phyloP scores from a whole-genome alignment of 2,329 filamentous ascomycete species.

The Calonectria leucothoes region DNA sequence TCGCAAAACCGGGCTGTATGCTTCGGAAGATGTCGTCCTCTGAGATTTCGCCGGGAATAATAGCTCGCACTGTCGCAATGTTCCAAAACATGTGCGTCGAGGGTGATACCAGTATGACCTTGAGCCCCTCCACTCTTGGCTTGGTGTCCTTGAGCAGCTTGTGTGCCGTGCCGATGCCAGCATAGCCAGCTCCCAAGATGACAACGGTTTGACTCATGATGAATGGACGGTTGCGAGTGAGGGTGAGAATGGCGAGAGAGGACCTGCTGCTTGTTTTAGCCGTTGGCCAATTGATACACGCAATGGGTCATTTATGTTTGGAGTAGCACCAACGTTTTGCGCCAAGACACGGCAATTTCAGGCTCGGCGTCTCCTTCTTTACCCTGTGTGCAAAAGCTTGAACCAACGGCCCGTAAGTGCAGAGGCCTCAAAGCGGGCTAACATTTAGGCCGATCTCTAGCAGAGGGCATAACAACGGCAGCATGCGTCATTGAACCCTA shows the following conservation, averaged over 20 bases:
- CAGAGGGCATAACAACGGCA: background rate
- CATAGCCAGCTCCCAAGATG: constrained; percentile 11
- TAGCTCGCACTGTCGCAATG: background rate
- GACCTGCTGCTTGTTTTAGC: background rate
- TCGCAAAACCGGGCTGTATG: constrained; percentile 7
- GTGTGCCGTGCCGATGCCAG: constrained; percentile 5
- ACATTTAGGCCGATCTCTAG: background rate
- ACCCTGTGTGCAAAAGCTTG: background rate
- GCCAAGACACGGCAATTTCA: background rate
- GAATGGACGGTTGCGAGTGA: background rate
- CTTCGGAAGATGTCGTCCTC: constrained; percentile 2
- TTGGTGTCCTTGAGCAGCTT: constrained; percentile 9
- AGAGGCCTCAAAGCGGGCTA: background rate
- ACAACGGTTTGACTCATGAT: constrained; percentile 2
- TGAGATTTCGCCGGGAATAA: background rate
- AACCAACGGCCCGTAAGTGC: background rate
- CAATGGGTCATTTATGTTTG: background rate
- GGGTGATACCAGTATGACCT: constrained; percentile 1
- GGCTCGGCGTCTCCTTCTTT: background rate
- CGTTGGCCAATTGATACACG: background rate
- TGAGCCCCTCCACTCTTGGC: background rate
- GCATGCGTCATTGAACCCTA: background rate
- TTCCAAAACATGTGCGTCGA: constrained; percentile 13
- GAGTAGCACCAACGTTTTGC: background rate
- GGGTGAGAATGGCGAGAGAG: background rate